These are phyloP conservation scores for Graphilbum ipis-grandicollis DNA, from an alignment of 2,329 filamentous ascomycete genomes.

Conservation along the genomic window DNA sequence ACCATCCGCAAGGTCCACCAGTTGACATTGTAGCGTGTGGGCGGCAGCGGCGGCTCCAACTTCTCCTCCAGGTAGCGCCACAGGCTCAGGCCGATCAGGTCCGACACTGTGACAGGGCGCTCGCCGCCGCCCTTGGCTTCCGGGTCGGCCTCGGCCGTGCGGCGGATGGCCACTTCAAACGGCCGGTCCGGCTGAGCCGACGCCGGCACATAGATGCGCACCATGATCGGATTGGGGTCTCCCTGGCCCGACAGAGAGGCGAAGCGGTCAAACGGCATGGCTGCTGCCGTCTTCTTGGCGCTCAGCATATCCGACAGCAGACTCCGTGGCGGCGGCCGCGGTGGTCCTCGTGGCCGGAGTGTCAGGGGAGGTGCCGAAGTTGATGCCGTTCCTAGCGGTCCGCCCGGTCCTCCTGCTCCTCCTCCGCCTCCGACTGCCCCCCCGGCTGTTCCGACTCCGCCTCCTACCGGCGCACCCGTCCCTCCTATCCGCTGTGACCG, in stretches of 20 bases:
- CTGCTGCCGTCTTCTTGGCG: constrained; percentile 50
- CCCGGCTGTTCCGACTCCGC: neutral
- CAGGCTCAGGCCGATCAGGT: constrained; percentile 65
- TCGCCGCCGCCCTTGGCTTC: constrained; percentile 15
- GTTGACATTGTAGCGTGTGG: constrained; percentile 58
- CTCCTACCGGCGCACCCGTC: neutral
- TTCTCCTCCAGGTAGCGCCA: constrained; percentile 68
- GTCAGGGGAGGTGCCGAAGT: no score
- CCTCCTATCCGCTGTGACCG: constrained; percentile 28
- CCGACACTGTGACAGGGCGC: constrained; percentile 52
- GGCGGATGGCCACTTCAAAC: constrained; percentile 54
- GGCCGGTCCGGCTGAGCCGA: constrained; percentile 46
- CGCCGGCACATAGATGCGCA: constrained; percentile 63
- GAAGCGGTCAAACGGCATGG: constrained; percentile 60
- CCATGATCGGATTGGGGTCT: constrained; percentile 56
- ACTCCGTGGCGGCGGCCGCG: constrained; percentile 49
- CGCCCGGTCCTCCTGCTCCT: no score
- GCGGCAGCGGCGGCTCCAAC: constrained; percentile 45
- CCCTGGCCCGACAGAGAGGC: constrained; percentile 62
- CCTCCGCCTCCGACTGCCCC: neutral
- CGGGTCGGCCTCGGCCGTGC: constrained; percentile 39
- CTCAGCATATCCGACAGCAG: constrained; percentile 55
- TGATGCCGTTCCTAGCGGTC: no score
- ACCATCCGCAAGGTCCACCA: constrained; percentile 74
- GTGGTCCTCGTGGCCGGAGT: constrained; percentile 34